phyloP scores from a whole-genome alignment of 768 basidiomycete species.

The Mycena vitilis region DNA sequence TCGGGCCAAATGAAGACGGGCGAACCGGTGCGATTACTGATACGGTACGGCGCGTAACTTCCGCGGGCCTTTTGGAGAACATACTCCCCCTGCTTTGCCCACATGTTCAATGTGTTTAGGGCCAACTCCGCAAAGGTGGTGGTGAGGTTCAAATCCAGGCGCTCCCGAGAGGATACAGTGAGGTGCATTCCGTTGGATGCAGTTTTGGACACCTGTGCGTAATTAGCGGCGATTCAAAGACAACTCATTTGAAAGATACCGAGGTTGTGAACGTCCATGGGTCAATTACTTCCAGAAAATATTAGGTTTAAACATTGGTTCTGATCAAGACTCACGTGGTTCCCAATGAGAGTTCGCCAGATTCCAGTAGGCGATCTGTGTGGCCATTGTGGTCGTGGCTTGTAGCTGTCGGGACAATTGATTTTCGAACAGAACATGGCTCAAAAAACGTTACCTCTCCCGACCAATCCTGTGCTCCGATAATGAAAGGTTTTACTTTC shows the following conservation, averaged over 20 bases:
- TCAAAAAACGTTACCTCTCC: conserved; percentile 68
- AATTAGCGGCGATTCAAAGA: not conserved
- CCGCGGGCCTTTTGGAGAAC: conserved; percentile 84
- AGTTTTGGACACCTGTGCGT: conserved; percentile 61
- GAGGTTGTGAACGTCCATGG: conserved; percentile 91
- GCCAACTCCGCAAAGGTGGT: conserved; percentile 91
- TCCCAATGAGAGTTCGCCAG: conserved; percentile 98
- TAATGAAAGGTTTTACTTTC: conserved; percentile 84
- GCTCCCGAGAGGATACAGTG: conserved; percentile 78
- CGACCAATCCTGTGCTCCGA: conserved; percentile 94
- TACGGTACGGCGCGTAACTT: conserved; percentile 92
- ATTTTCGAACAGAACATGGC: not conserved
- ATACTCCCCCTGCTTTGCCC: conserved; percentile 79
- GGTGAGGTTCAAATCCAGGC: conserved; percentile 91
- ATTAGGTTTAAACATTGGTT: conserved; percentile 16
- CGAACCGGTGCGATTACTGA: conserved; percentile 92
- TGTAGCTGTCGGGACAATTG: conserved; percentile 67
- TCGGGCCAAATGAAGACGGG: conserved; percentile 90
- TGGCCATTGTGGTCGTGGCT: conserved; percentile 83
- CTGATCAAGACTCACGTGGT: conserved; percentile 66
- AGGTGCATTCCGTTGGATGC: conserved; percentile 65
- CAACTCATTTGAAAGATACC: conserved; percentile 51
- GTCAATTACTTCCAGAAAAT: conserved; percentile 76
- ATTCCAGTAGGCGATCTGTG: conserved; percentile 95
- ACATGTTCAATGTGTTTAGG: conserved; percentile 76